Conservation (phyloP, 1,139 yeast genomes). For the Pichia sp. region DNA sequence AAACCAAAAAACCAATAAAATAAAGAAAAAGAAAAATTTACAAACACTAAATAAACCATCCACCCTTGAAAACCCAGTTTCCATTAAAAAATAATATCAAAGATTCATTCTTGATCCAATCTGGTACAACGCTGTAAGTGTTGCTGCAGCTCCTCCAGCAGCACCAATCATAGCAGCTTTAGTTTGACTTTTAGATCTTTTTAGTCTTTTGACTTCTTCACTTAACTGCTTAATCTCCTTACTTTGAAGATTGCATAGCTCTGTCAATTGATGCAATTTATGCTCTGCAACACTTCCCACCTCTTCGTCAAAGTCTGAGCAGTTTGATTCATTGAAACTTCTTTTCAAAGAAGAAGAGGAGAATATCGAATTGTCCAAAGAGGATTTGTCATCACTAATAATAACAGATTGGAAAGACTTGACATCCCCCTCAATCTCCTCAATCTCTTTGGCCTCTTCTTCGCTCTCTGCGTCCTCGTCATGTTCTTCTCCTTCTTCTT, state of each 20-base stretch:
- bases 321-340: not conserved
- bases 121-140: conserved; percentile 14
- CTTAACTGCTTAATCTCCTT: conserved; percentile 4
- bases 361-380: not conserved
- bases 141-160: conserved; percentile 15
- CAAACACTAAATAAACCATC: not conserved
- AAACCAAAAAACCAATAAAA: not conserved
- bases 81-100: not conserved
- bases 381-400: not conserved
- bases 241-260: not conserved
- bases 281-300: not conserved
- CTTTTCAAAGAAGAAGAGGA: not conserved
- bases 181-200: not conserved
- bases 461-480: no score
- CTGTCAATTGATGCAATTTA: not conserved
- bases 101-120: conserved; percentile 9
- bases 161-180: conserved; percentile 9
- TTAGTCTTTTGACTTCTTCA: conserved; percentile 4
- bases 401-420: not conserved
- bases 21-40: not conserved
- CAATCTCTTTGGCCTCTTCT: no score
- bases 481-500: no score
- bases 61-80: not conserved
- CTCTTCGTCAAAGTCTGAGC: not conserved
- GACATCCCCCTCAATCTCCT: no score